These are phyloP conservation scores for Ophiorrhiza pumila DNA, from an alignment of 257 asterid species.

Conservation along the genomic window DNA sequence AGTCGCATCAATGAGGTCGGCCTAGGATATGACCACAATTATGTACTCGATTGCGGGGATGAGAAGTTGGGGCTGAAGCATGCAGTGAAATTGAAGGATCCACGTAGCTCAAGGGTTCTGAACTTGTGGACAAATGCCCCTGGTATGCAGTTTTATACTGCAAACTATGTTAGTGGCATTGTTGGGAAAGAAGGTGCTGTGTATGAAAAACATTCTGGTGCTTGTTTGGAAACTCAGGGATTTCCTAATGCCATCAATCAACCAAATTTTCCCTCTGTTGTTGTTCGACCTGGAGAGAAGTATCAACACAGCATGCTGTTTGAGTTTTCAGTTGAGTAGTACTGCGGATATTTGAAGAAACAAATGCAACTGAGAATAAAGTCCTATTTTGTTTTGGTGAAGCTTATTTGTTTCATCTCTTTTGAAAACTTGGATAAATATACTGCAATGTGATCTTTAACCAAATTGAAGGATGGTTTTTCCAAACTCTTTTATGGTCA, in stretches of 20 bases:
- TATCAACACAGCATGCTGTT: conserved; percentile 79
- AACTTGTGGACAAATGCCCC: conserved; percentile 90
- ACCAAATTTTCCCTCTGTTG: conserved; percentile 67
- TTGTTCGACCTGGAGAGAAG: conserved; percentile 78
- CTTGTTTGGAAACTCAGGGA: conserved; percentile 92
- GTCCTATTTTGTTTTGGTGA: not conserved
- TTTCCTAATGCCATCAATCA: conserved; percentile 87
- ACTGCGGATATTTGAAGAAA: not conserved
- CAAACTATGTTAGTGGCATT: conserved; percentile 69
- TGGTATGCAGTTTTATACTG: conserved; percentile 96
- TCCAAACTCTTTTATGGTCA: not conserved
- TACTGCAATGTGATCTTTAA: not conserved
- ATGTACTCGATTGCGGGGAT: conserved; percentile 72
- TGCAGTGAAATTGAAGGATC: conserved; percentile 79
- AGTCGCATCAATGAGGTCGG: conserved; percentile 71
- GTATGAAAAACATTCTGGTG: conserved; percentile 72
- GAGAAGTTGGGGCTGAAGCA: conserved; percentile 68
- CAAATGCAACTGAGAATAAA: conserved; percentile 11
- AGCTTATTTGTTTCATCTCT: not conserved
- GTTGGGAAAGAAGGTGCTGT: conserved; percentile 79
- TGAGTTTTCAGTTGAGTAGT: conserved; percentile 66
- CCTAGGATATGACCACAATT: conserved; percentile 88
- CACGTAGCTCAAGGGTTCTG: conserved; percentile 72
- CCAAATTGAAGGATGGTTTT: not conserved
- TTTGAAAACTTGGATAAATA: not conserved